Evolutionary conservation across 108 stramenopile genomes (phyloP), one percentile per base, ranked within the genome.

Genomic region (Aurantiochytrium sp.): DNA sequence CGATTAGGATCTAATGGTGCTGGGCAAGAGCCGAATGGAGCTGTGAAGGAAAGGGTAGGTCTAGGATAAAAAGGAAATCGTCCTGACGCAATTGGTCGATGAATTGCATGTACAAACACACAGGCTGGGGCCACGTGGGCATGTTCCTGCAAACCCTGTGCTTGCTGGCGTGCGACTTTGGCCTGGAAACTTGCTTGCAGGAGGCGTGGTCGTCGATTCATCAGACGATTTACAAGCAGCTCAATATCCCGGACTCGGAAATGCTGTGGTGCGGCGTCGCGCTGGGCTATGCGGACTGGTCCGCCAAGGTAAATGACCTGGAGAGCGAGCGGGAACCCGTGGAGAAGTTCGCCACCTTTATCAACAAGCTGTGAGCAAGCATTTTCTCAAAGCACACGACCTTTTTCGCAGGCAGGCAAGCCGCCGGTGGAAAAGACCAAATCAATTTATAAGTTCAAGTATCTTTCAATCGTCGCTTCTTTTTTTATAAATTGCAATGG

Each of bases 231-330:
- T 83, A 47, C 51, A 45, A 83, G 25, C 44, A 83, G 76, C 5
- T 83, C 45, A 83, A 83, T 12, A 53, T 83, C 25, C 76, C 76
- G 45, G 76, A 83, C 76, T 83, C 76, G 49, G 76, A 83, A 45
- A 23, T 83, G 45, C 49, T 83, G 18, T 83, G 76, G 76, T 83
- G 76, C 28, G 76, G 49, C 45, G 76, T 83, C 6, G 76, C 76
- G 12, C 76, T 83, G 16, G 76, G 76, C 6, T 83, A 83, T 23
- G 76, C 76, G 6, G 76, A 83, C 51, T 53, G 51, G 76, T 53
- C 49, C 10, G 51, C 45, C 45, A 47, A 47, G 76, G 76, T 83
- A 23, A 83, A 83, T 23, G 76, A 83, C 19, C 51, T 83, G 19
- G 28, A 47, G 28, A 83, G 49, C 49, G 76, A 83, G 51, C 76